Percentiles rank a stretch among this genome's conserved stretches.
Evolutionary conservation across 2,329 filamentous ascomycete species (phyloP).

Genomic region (Colletotrichum viniferum): DNA sequence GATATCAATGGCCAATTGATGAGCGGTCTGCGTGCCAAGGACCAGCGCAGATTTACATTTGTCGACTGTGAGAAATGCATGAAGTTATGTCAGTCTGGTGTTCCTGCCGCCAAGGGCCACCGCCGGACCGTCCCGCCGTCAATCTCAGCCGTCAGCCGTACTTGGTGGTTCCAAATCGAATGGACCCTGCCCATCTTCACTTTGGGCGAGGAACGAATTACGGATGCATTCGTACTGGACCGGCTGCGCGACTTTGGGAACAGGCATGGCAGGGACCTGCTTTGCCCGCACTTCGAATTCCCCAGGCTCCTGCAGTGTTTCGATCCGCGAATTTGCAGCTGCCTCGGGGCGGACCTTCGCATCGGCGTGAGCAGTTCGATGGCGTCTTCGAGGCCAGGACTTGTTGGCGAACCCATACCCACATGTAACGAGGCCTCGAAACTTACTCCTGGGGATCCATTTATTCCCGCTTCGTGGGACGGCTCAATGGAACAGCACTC

Average conservation of each 20-base stretch:
- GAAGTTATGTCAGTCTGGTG: neutral
- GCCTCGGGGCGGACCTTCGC: neutral
- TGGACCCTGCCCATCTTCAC: neutral
- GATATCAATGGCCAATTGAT: too few species aligned
- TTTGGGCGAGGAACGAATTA: neutral
- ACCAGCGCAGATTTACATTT: too few species aligned
- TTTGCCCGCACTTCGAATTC: neutral
- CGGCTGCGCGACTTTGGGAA: neutral
- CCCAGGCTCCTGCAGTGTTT: neutral
- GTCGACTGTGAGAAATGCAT: neutral
- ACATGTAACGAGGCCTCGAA: too few species aligned
- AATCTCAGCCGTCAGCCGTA: neutral
- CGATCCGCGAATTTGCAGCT: neutral
- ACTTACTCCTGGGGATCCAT: too few species aligned
- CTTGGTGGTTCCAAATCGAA: neutral
- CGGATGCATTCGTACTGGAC: neutral
- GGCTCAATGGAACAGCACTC: too few species aligned
- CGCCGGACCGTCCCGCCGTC: neutral
- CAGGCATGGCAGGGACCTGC: neutral
- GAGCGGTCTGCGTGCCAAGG: too few species aligned
- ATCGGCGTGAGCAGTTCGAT: neutral
- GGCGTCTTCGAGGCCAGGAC: neutral
- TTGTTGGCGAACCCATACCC: rapidly evolving
- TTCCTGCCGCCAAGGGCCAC: neutral
- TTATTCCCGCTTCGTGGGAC: too few species aligned